phyloP scores from a whole-genome alignment of 2,329 filamentous ascomycete genomes.

The Arthrobotrys musiformis region DNA sequence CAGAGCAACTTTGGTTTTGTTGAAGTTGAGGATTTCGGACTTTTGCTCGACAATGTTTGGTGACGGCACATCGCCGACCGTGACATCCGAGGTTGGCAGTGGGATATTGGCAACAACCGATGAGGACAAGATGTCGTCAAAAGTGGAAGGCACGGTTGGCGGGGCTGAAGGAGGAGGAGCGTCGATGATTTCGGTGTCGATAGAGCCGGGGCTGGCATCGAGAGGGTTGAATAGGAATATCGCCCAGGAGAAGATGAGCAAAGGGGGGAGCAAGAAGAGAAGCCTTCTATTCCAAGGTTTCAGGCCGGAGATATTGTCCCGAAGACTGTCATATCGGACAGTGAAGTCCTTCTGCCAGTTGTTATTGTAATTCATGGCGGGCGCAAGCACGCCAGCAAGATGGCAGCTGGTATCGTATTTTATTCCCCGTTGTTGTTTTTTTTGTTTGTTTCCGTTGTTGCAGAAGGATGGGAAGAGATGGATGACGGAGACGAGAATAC shows the following conservation, averaged over 20 bases:
- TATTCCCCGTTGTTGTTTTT: not conserved
- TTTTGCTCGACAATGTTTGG: conserved; percentile 28
- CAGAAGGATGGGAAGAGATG: no score
- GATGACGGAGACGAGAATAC: no score
- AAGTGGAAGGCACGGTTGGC: conserved; percentile 2
- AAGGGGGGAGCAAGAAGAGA: conserved; percentile 45
- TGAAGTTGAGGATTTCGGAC: conserved; percentile 45
- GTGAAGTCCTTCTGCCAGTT: conserved; percentile 53
- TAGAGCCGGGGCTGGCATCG: conserved; percentile 26
- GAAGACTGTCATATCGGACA: conserved; percentile 51
- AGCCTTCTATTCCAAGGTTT: conserved; percentile 54
- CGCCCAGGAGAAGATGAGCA: conserved; percentile 53
- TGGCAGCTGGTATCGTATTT: not conserved
- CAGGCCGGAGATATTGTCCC: conserved; percentile 54
- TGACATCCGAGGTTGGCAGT: not conserved
- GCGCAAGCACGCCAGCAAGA: not conserved
- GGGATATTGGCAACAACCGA: conserved; percentile 1
- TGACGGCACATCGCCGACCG: not conserved
- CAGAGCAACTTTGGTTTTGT: conserved; percentile 67
- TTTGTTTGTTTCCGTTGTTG: no score
- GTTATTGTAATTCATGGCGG: conserved; percentile 39
- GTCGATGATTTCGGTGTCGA: conserved; percentile 40
- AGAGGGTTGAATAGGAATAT: conserved; percentile 54
- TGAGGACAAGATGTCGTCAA: not conserved
- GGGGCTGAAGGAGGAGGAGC: not conserved